These are phyloP conservation scores for Pestalotiopsis sp. DNA, from an alignment of 2,329 filamentous ascomycete species.

Conservation along the genomic window DNA sequence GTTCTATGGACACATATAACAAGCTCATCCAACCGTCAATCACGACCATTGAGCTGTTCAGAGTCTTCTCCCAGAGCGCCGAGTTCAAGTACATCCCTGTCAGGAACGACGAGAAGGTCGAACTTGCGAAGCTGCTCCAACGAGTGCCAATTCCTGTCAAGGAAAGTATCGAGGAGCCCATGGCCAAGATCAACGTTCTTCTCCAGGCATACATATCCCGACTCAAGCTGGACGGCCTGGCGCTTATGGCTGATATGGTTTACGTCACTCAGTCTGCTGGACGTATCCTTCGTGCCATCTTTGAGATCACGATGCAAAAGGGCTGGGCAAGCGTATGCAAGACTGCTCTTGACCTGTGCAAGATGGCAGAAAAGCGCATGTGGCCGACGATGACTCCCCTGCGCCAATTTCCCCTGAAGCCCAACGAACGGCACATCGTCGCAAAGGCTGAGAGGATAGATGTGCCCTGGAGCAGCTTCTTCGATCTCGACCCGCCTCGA, in stretches of 20 bases:
- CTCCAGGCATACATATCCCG: conserved; percentile 96
- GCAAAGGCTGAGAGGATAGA: conserved; percentile 94
- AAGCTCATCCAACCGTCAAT: conserved; percentile 92
- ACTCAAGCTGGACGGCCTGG: conserved; percentile 88
- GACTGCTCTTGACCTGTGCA: conserved; percentile 89
- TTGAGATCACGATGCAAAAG: conserved; percentile 96
- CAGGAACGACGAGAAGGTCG: conserved; percentile 94
- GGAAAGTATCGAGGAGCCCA: conserved; percentile 93
- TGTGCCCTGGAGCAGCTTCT: conserved; percentile 90
- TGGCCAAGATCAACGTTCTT: conserved; percentile 97
- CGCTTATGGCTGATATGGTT: conserved; percentile 96
- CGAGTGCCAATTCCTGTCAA: conserved; percentile 95
- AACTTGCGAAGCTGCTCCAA: conserved; percentile 86
- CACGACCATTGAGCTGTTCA: conserved; percentile 92
- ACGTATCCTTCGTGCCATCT: conserved; percentile 91
- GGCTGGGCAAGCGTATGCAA: conserved; percentile 94
- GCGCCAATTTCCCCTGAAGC: conserved; percentile 82
- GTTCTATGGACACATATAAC: conserved; percentile 96
- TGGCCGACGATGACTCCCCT: conserved; percentile 98
- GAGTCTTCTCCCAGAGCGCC: conserved; percentile 91
- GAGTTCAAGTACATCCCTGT: conserved; percentile 99
- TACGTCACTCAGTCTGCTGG: conserved; percentile 98
- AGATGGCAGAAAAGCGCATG: conserved; percentile 99
- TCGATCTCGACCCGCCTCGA: conserved; percentile 91
- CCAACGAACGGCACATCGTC: conserved; percentile 69